These are phyloP conservation scores for Salvia splendens DNA, from an alignment of 257 asterid species.

Conservation along the genomic window DNA sequence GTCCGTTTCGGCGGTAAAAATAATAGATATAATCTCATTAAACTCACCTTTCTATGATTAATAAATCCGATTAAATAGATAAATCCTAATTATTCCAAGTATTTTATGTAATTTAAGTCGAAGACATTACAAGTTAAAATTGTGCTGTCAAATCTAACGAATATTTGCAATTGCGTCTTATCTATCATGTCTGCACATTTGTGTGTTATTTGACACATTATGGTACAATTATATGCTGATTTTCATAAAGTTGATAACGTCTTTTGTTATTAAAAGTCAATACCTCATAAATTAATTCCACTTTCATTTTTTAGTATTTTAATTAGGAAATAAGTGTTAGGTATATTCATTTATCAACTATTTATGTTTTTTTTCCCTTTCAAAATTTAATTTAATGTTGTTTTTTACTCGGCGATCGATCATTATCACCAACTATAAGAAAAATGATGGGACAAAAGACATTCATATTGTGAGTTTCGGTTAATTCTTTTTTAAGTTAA, in stretches of 20 bases:
- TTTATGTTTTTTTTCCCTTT: not conserved
- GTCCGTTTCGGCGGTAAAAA: too few relatives aligned
- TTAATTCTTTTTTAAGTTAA: slow-evolving; percentile 18
- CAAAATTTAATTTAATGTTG: not conserved
- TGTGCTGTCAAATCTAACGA: slow-evolving; percentile 45
- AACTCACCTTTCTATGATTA: not conserved
- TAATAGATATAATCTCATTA: not conserved
- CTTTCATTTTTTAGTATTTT: slow-evolving; percentile 6
- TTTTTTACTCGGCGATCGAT: slow-evolving; percentile 2
- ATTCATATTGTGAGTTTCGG: slow-evolving; percentile 15
- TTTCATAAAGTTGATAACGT: slow-evolving; percentile 32
- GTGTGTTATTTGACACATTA: slow-evolving; percentile 45
- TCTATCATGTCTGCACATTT: slow-evolving; percentile 45
- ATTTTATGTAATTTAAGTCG: not conserved
- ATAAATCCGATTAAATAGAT: too few relatives aligned
- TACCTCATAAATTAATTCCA: slow-evolving; percentile 4
- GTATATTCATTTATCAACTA: not conserved
- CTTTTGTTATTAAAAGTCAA: slow-evolving; percentile 36
- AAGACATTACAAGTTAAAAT: slow-evolving; percentile 14
- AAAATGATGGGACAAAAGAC: slow-evolving; percentile 19
- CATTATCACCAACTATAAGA: slow-evolving; percentile 21
- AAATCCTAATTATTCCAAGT: not conserved
- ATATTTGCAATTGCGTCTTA: slow-evolving; percentile 43
- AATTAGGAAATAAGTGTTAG: not conserved
- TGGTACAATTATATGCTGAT: slow-evolving; percentile 35